Evolutionary conservation across 768 basidiomycete species (phyloP).

Genomic region (Leccinum subgranulosum): DNA sequence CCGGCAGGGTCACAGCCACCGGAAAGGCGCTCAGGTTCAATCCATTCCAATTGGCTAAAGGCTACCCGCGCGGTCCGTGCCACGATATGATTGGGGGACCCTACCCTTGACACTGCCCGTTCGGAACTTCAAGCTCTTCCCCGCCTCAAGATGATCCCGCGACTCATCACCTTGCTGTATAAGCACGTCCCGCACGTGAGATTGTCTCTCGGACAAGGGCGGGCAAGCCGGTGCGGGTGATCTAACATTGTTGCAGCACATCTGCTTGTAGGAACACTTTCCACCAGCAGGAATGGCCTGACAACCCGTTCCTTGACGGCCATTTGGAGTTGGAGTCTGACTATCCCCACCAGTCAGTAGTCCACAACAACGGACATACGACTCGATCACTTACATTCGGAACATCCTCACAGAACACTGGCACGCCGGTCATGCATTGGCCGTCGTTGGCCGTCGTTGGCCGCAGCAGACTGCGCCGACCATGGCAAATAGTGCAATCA

Average conservation of each 20-base stretch:
- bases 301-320: background rate
- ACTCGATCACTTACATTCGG: background rate
- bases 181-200: too few species aligned
- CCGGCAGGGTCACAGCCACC: too few species aligned
- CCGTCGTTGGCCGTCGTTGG: background rate
- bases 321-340: background rate
- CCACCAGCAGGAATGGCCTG: background rate
- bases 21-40: too few species aligned
- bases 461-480: background rate
- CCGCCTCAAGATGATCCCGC: too few species aligned
- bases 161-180: too few species aligned
- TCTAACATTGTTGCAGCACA: constrained; percentile 1
- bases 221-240: too few species aligned
- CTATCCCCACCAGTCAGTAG: background rate
- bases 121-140: too few species aligned
- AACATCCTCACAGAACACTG: background rate
- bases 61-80: too few species aligned
- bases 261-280: background rate
- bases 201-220: too few species aligned
- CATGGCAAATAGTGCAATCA: background rate
- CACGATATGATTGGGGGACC: too few species aligned
- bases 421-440: background rate
- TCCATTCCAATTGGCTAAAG: too few species aligned
- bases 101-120: too few species aligned
- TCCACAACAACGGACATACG: background rate